Evolutionary conservation across 2,329 filamentous ascomycete species (phyloP).

Genomic region (Calonectria ilicicola): DNA sequence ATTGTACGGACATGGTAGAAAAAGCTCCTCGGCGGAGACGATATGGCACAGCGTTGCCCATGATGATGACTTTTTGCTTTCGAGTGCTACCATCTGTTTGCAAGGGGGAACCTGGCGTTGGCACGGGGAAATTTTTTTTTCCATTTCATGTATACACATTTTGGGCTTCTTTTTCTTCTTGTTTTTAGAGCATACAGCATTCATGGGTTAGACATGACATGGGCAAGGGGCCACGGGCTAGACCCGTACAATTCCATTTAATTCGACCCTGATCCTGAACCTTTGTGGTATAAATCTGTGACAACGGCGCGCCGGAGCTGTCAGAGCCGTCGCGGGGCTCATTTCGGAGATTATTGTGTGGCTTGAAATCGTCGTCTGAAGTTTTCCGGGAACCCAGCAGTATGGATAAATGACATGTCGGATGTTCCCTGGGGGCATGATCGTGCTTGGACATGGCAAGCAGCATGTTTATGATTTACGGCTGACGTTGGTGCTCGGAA

Average conservation of each 20-base stretch:
- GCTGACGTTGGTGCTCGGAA: not conserved
- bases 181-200: constrained; percentile 19
- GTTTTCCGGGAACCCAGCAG: not conserved
- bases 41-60: constrained; percentile 34
- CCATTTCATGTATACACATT: constrained; percentile 23
- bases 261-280: not conserved
- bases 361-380: not conserved
- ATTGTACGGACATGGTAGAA: constrained; percentile 39
- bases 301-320: not conserved
- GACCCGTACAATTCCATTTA: constrained; percentile 1
- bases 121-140: constrained; percentile 7
- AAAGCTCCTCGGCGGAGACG: constrained; percentile 36
- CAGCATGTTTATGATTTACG: not conserved
- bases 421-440: not conserved
- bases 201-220: constrained; percentile 21
- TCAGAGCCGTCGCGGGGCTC: not conserved
- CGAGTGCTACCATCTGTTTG: constrained; percentile 9
- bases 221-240: constrained; percentile 3
- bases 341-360: not conserved
- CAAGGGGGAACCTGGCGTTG: constrained; percentile 30
- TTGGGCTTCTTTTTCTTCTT: not conserved
- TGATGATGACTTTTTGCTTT: constrained; percentile 36
- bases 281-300: not conserved
- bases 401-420: not conserved
- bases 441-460: not conserved